These are phyloP conservation scores for Trichoderma sp. DNA, from an alignment of 2,329 filamentous ascomycete genomes.

Conservation along the genomic window DNA sequence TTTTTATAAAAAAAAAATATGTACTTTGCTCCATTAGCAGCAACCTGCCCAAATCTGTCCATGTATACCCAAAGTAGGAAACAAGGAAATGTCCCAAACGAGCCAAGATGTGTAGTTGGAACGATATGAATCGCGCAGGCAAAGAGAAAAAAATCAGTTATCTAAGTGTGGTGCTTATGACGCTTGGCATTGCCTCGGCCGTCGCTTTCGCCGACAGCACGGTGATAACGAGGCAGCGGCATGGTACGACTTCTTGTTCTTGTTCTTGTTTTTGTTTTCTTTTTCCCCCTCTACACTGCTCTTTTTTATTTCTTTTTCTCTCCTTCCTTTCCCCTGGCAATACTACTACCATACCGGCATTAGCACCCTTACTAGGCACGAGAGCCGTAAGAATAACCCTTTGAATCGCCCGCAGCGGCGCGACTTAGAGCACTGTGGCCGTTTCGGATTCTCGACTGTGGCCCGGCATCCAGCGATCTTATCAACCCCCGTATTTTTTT, in stretches of 20 bases:
- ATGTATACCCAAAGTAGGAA: background rate
- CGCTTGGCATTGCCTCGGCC: background rate
- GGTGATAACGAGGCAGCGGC: background rate
- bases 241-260: background rate
- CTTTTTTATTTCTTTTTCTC: background rate
- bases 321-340: background rate
- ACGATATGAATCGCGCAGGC: background rate
- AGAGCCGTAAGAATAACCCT: background rate
- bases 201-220: background rate
- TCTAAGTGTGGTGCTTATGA: background rate
- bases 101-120: background rate
- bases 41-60: background rate
- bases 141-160: background rate
- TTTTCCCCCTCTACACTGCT: background rate
- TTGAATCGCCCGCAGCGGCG: conserved; percentile 4
- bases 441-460: conserved; percentile 4
- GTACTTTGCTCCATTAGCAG: background rate
- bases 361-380: background rate
- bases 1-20: no score
- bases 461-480: conserved; percentile 5
- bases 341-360: background rate
- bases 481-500: background rate
- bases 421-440: conserved; percentile 8
- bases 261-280: background rate
- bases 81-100: background rate